Percentiles rank a stretch among this genome's conserved stretches.
phyloP scores from a whole-genome alignment of 192 early-diverging fungal species.

The Paraglomus brasilianum region DNA sequence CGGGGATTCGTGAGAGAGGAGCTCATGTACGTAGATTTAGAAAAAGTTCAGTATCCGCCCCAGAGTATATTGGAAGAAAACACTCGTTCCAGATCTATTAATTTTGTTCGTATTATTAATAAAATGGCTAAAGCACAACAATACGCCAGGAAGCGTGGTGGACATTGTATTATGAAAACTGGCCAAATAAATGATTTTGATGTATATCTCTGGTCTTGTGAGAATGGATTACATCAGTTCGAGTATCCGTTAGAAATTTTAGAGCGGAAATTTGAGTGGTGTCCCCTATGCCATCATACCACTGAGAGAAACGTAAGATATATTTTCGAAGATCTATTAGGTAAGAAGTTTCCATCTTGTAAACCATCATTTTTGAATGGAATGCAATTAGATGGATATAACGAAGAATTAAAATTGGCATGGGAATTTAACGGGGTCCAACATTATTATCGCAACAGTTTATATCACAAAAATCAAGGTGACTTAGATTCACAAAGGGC shows the following conservation, averaged over 20 bases:
- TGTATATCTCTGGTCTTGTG: constrained; percentile 4
- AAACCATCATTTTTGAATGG: background rate
- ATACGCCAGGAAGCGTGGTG: background rate
- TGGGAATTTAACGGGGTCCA: background rate
- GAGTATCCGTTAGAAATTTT: constrained; percentile 1
- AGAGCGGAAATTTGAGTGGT: background rate
- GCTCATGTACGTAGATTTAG: background rate
- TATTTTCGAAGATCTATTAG: constrained; percentile 23
- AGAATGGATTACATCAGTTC: background rate
- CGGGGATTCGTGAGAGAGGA: background rate
- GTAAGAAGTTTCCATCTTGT: constrained; percentile 17
- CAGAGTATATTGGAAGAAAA: constrained; percentile 24
- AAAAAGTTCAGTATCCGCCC: background rate
- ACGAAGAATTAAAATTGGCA: constrained; percentile 20
- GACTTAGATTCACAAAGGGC: background rate
- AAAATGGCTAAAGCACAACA: background rate
- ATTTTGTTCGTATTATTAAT: constrained; percentile 18
- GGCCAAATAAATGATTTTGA: background rate
- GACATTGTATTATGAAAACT: background rate
- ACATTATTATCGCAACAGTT: constrained; percentile 2
- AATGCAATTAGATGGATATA: constrained; percentile 4
- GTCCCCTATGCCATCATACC: background rate
- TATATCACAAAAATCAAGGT: background rate
- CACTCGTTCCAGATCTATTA: background rate
- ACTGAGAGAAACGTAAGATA: background rate